Evolutionary conservation across 805 yeast genomes (phyloP), one percentile per base, ranked within the genome.

Genomic region (Candida coleopterorum): DNA sequence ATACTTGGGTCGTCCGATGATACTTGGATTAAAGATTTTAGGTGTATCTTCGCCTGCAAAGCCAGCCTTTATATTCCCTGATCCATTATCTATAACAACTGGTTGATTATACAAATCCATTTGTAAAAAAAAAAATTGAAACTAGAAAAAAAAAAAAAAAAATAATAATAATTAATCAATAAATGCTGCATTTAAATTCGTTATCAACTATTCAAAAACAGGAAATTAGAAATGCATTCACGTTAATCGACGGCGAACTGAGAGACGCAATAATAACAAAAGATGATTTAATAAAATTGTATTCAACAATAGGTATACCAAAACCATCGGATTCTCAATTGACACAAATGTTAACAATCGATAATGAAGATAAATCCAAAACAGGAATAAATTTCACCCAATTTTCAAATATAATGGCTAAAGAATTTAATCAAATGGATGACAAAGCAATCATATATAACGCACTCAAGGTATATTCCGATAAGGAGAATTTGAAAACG

Each of bases 31-130:
- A 46, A 69, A 70, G 30, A 74, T 58, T 48, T 77, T 73, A 3
- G 97, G 97, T 46, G 68, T 73, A 34, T 86, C 93, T 46, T 85
- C 94, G 16, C 97, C 96, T 0, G 96, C 95, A 58, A 89, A 85
- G 1, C 97, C 97, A 1, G 94, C 85, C 53, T 87, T 84, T 37
- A 89, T 66, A 25, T 73, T 71, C 1, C 95, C 95, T 3, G 95
- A 81, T 6, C 97, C 96, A 47, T 68, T 68, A 44, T 68, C 74
- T 24, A 68, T 56, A 12, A 68, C 74, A 17, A 68, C 65, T 7
- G 74, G 72, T 42, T 68, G 74, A 48, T 68, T 68, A 41, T 66
- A 67, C 23, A 67, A 53, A 25, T 35, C 29, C 4, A 39, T 39
- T n/a, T 38, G 41, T 44, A 41, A 41, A n/a, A 3, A 18, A 20